Percentiles rank a stretch among this genome's conserved stretches.
Conservation (phyloP, 768 basidiomycete genomes). For the Calvatia gigantea region DNA sequence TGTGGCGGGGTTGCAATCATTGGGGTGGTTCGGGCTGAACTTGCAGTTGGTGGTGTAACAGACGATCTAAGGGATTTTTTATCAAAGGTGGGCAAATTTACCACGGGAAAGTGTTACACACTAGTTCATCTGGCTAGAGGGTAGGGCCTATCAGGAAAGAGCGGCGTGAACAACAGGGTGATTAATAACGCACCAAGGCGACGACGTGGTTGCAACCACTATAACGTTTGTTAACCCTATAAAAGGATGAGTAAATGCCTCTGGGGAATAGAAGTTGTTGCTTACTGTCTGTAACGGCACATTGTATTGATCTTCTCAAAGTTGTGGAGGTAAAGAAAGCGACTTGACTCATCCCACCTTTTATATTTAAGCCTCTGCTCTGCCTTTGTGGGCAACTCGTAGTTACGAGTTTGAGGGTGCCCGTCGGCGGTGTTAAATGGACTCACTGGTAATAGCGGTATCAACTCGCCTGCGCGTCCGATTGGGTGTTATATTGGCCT, state of each 20-base stretch:
- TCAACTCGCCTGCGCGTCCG: background rate
- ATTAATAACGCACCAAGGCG: background rate
- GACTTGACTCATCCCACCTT: background rate
- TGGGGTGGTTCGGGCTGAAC: conserved; percentile 10
- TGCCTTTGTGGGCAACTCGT: background rate
- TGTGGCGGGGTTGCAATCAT: conserved; percentile 2
- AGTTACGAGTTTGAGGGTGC: conserved; percentile 2
- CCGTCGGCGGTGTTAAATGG: conserved; percentile 3
- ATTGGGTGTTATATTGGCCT: background rate
- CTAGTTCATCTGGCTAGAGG: background rate
- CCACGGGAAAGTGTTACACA: background rate
- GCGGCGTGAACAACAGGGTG: background rate
- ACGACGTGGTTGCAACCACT: background rate
- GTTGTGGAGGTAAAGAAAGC: background rate
- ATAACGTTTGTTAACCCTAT: conserved; percentile 1
- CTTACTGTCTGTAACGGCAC: conserved; percentile 11
- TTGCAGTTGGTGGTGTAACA: conserved; percentile 9
- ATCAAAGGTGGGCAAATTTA: background rate
- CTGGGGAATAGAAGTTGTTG: no score
- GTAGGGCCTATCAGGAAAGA: background rate
- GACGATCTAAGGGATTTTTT: conserved; percentile 1
- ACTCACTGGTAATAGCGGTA: conserved; percentile 5
- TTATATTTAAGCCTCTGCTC: background rate
- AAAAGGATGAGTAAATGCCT: background rate
- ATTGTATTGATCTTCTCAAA: background rate